Evolutionary conservation across 1,284 basidiomycete species (phyloP).

Genomic region (Cutaneotrichosporon daszewskae): DNA sequence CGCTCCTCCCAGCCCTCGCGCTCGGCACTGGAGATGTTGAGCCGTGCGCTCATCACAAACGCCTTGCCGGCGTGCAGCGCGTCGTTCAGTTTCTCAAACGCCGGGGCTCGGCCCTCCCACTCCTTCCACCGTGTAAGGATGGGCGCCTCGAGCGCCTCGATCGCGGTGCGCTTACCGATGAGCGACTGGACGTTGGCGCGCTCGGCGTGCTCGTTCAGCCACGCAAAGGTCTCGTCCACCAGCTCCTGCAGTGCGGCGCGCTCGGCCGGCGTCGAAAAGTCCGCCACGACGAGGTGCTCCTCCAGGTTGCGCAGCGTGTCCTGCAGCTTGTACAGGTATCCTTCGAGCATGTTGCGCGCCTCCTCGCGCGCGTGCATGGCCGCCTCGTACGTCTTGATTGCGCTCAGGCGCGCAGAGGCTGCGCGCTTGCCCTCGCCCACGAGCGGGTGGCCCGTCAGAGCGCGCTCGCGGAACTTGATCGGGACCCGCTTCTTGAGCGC

Average conservation of each 20-base stretch:
- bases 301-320: conserved; percentile 67
- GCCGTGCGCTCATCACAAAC: conserved; percentile 72
- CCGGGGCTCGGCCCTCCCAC: conserved; percentile 64
- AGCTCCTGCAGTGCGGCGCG: conserved; percentile 59
- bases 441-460: conserved; percentile 65
- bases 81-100: conserved; percentile 61
- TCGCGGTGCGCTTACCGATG: conserved; percentile 62
- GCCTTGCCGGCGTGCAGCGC: conserved; percentile 56
- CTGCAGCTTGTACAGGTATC: conserved; percentile 82
- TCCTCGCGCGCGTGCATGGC: conserved; percentile 78
- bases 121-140: conserved; percentile 82
- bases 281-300: conserved; percentile 63
- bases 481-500: conserved; percentile 40
- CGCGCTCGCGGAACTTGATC: conserved; percentile 59
- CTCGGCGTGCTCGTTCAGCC: conserved; percentile 85
- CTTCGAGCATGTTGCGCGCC: conserved; percentile 84
- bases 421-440: conserved; percentile 64
- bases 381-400: conserved; percentile 69
- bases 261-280: conserved; percentile 70
- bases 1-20: conserved; percentile 52
- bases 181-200: conserved; percentile 68
- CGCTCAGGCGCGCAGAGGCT: conserved; percentile 65
- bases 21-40: conserved; percentile 55
- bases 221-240: conserved; percentile 65
- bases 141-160: conserved; percentile 78